Evolutionary conservation across 2,329 filamentous ascomycete genomes (phyloP).

Genomic region (Sclerotinia nivalis): DNA sequence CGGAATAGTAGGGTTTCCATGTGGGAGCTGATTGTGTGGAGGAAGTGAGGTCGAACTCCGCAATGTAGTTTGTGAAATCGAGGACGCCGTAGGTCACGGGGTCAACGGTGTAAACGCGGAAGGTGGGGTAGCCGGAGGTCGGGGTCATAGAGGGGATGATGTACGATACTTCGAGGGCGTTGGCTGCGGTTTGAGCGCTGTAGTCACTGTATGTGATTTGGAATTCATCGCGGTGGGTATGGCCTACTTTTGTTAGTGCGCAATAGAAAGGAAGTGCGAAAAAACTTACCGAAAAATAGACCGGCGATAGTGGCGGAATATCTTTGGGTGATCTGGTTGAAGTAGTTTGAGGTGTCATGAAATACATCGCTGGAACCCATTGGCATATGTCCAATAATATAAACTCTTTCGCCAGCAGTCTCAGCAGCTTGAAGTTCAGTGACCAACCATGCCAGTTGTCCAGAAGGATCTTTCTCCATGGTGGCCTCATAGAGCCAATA

Average conservation of each 20-base stretch:
- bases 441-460: conserved; percentile 44
- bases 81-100: conserved; percentile 41
- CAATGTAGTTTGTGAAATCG: conserved; percentile 39
- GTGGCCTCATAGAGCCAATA: conserved; percentile 44
- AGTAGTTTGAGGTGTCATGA: conserved; percentile 42
- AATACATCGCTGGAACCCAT: conserved; percentile 43
- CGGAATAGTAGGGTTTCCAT: conserved; percentile 40
- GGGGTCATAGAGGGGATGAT: conserved; percentile 41
- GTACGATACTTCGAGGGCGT: conserved; percentile 39
- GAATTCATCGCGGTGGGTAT: conserved; percentile 43
- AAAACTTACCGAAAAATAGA: conserved; percentile 37
- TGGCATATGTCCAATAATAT: conserved; percentile 43
- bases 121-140: conserved; percentile 41
- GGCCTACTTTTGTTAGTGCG: conserved; percentile 28
- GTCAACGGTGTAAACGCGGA: conserved; percentile 42
- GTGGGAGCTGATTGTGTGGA: conserved; percentile 30
- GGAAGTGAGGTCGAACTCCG: conserved; percentile 38
- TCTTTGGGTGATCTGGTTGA: conserved; percentile 40
- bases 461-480: conserved; percentile 44
- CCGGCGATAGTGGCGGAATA: conserved; percentile 39
- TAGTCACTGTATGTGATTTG: conserved; percentile 41
- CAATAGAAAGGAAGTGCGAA: background rate
- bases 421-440: conserved; percentile 44
- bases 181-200: conserved; percentile 31
- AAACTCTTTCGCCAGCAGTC: conserved; percentile 43